Conservation (phyloP, 805 yeast species). For the Isabelozyma pseudorhagii region DNA sequence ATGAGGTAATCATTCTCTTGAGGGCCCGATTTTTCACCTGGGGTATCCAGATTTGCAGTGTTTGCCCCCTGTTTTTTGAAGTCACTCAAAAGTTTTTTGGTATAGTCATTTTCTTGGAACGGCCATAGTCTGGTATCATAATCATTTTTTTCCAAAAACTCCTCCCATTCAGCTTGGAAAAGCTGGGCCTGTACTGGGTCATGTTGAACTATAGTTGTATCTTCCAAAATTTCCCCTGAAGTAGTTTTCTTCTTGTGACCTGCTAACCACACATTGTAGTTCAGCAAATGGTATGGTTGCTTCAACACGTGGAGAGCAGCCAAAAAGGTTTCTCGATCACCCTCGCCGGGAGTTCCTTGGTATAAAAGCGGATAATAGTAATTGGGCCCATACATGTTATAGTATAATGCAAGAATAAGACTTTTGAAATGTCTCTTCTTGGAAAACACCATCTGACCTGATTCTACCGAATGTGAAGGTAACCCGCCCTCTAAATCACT, state of each 20-base stretch:
- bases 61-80: constrained; percentile 1
- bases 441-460: constrained; percentile 28
- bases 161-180: constrained; percentile 13
- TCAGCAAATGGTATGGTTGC: constrained; percentile 21
- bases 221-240: constrained; percentile 1
- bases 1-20: constrained; percentile 2
- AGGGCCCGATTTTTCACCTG: not conserved
- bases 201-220: constrained; percentile 18
- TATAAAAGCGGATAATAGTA: constrained; percentile 20
- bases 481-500: constrained; percentile 25
- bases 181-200: constrained; percentile 13
- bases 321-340: constrained; percentile 26
- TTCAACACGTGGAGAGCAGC: constrained; percentile 25
- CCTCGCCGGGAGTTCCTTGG: constrained; percentile 25
- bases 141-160: constrained; percentile 12
- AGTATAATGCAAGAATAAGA: constrained; percentile 21
- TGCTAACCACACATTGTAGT: constrained; percentile 5
- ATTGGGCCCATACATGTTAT: constrained; percentile 20
- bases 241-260: constrained; percentile 8
- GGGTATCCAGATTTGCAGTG: not conserved
- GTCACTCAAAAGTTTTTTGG: constrained; percentile 4
- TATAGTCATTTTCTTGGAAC: constrained; percentile 15
- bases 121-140: constrained; percentile 19
- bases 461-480: constrained; percentile 16
- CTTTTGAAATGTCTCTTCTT: constrained; percentile 22